phyloP scores from a whole-genome alignment of 2,329 filamentous ascomycete species.

The Teratosphaeria destructans region DNA sequence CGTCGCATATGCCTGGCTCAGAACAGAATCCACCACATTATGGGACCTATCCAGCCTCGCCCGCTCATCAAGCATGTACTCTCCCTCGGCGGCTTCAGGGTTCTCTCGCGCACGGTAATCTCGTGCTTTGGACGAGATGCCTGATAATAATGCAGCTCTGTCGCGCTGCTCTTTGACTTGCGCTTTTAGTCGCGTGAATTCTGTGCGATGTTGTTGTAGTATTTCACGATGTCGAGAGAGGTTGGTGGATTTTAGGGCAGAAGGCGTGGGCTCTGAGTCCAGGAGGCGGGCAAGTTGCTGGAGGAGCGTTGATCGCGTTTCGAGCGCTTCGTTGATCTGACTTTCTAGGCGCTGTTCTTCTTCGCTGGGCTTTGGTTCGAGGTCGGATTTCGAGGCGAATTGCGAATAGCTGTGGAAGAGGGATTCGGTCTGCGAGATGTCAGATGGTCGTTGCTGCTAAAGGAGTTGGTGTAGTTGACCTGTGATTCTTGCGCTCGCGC shows the following conservation, averaged over 20 bases:
- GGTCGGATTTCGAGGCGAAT: slow-evolving; percentile 68
- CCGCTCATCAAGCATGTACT: slow-evolving; percentile 94
- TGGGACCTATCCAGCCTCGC: slow-evolving; percentile 79
- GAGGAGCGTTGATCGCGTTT: slow-evolving; percentile 76
- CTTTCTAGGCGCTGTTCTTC: slow-evolving; percentile 72
- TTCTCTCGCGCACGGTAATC: slow-evolving; percentile 65
- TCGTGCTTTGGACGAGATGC: slow-evolving; percentile 84
- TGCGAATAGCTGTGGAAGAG: slow-evolving; percentile 81
- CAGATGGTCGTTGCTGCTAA: slow-evolving; percentile 2
- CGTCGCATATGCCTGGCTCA: slow-evolving; percentile 92
- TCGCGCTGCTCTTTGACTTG: slow-evolving; percentile 70
- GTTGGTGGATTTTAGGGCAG: slow-evolving; percentile 94
- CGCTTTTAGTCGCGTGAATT: slow-evolving; percentile 64
- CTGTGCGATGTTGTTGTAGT: slow-evolving; percentile 73
- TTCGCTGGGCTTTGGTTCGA: slow-evolving; percentile 72
- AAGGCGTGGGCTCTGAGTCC: slow-evolving; percentile 85
- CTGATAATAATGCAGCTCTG: slow-evolving; percentile 79
- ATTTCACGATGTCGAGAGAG: slow-evolving; percentile 84
- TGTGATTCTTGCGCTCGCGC: slow-evolving; percentile 81
- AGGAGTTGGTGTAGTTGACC: slow-evolving; percentile 39
- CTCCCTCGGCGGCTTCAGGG: slow-evolving; percentile 73
- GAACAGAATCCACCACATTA: slow-evolving; percentile 75
- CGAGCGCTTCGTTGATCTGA: slow-evolving; percentile 73
- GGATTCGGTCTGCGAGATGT: slow-evolving; percentile 59
- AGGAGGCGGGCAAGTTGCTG: slow-evolving; percentile 76